Conservation (phyloP, 495 filamentous ascomycete species). For the Penicillium steckii region DNA sequence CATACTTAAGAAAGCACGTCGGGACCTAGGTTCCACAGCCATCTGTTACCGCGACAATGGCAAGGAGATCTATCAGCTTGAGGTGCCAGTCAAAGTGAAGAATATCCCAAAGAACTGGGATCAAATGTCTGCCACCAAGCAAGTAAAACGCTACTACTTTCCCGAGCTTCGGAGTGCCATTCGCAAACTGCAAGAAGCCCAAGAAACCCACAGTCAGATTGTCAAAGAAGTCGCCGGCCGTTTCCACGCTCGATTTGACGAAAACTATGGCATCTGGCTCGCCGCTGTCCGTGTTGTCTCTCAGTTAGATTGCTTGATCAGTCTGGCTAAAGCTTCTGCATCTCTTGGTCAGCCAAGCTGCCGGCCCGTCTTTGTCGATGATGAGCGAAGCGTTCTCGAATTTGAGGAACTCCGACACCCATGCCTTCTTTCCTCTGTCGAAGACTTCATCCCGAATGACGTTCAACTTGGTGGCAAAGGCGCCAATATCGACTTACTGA, state of each 20-base stretch:
- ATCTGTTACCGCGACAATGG: constrained; percentile 87
- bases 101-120: constrained; percentile 82
- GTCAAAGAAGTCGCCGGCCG: constrained; percentile 80
- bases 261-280: constrained; percentile 85
- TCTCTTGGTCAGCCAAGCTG: constrained; percentile 84
- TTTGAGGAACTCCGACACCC: constrained; percentile 93
- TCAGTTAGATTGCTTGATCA: constrained; percentile 93
- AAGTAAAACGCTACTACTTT: constrained; percentile 94
- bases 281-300: constrained; percentile 81
- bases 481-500: constrained; percentile 87
- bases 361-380: constrained; percentile 80
- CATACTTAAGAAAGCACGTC: constrained; percentile 67
- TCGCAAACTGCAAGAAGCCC: constrained; percentile 83
- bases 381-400: constrained; percentile 80
- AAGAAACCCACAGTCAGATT: constrained; percentile 92
- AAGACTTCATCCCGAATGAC: constrained; percentile 97
- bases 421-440: constrained; percentile 83
- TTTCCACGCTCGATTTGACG: constrained; percentile 85
- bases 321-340: constrained; percentile 82
- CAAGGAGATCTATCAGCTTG: constrained; percentile 96
- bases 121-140: constrained; percentile 91
- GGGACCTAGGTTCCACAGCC: constrained; percentile 62
- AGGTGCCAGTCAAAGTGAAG: constrained; percentile 83
- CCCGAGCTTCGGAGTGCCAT: constrained; percentile 78
- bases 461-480: constrained; percentile 78